Evolutionary conservation across 2,329 filamentous ascomycete species (phyloP), one percentile per base, ranked within the genome.

Genomic region (Sclerotinia subarctica): DNA sequence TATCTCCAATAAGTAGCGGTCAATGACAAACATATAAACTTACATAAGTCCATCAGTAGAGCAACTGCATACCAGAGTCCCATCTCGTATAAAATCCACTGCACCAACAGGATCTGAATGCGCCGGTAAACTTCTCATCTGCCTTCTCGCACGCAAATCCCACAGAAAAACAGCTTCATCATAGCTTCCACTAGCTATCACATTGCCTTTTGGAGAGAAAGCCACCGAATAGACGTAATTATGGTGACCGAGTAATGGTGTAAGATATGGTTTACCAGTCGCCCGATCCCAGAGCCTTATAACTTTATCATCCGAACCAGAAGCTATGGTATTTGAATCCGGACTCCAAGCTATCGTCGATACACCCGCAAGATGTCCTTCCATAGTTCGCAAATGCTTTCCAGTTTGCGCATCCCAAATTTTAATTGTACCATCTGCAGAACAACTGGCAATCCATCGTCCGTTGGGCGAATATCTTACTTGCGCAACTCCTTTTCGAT

Each of bases 161-260:
- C 95, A 99, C 6, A 99, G 80, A 72, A 97, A 97, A 0, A 99
- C 93, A 5, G 95, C 95, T 81, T 99, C 95, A 73, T 99, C 95
- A 79, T 97, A 98, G 72, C 92, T 96, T 17, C 95, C 95, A 72
- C 92, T 96, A 21, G 94, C 95, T 46, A 99, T 86, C 77, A 98
- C 97, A 77, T 99, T 99, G 32, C 95, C 95, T 78, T 97, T 98
- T 1, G 95, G 95, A n/a, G 92, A 94, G 79, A 98, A 98, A 7
- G 94, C 93, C 46, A 99, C 83, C 63, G 90, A 93, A 80, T 96
- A 97, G 44, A 99, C 90, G 79, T 98, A 98, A 79, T 96, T 98
- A 79, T 97, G 93, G 76, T 99, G 95, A 2, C 95, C 94, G 32
- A 91, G 84, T 72, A 98, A 82, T 6, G 87, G 85, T 44, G 72